phyloP scores from a whole-genome alignment of 176 grass and related monocot species.

The Musa beccarii region DNA sequence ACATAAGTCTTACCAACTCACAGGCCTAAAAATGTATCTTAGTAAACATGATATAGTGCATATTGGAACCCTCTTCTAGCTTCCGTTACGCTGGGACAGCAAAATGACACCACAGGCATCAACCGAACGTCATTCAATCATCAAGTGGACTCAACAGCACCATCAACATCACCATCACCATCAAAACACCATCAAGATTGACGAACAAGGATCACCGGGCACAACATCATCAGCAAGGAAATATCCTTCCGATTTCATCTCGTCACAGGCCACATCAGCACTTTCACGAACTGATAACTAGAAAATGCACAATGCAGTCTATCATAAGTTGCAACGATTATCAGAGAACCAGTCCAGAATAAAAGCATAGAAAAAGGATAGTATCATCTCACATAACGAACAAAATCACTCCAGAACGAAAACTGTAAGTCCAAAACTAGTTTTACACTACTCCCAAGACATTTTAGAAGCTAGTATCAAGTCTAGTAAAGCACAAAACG shows the following conservation, averaged over 20 bases:
- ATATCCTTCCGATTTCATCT: neutral
- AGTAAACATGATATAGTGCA: too few species aligned
- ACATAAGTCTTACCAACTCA: too few species aligned
- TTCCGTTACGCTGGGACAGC: too few species aligned
- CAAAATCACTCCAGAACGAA: neutral
- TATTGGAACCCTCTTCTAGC: too few species aligned
- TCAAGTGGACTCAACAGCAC: neutral
- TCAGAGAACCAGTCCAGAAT: constrained; percentile 4
- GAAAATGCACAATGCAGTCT: constrained; percentile 20
- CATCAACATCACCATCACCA: neutral
- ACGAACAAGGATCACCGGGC: neutral
- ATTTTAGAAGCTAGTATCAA: neutral
- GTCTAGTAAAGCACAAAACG: constrained; percentile 10
- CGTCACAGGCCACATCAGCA: neutral
- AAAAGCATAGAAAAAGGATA: constrained; percentile 1
- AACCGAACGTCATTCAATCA: too few species aligned
- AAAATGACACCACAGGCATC: too few species aligned
- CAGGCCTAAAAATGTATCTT: too few species aligned
- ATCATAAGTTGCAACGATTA: constrained; percentile 5
- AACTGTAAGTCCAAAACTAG: neutral
- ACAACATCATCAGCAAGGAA: neutral
- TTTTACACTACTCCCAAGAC: neutral
- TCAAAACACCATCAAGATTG: neutral
- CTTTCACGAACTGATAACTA: constrained; percentile 17
- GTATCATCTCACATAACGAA: neutral